phyloP scores from a whole-genome alignment of 257 asterid species.

The Nicotiana otophora region DNA sequence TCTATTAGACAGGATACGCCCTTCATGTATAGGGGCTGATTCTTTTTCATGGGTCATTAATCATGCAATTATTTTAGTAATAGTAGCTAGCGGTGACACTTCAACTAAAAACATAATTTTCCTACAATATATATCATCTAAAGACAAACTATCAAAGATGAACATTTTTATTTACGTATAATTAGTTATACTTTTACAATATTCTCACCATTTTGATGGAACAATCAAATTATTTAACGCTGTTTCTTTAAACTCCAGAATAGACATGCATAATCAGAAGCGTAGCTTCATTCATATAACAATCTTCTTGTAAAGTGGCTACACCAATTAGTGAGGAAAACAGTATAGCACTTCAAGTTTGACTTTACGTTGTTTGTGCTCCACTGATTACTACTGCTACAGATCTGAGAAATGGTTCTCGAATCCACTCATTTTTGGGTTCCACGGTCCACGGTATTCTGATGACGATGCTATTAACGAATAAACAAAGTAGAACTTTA shows the following conservation, averaged over 20 bases:
- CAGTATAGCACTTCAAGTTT: background rate
- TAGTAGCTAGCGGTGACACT: too few relatives aligned
- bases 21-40: too few relatives aligned
- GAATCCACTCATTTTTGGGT: background rate
- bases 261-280: background rate
- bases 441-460: background rate
- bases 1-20: too few relatives aligned
- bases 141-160: background rate
- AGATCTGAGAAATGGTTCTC: background rate
- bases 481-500: background rate
- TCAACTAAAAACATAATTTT: too few relatives aligned
- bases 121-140: too few relatives aligned
- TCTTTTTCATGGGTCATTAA: too few relatives aligned
- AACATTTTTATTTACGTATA: too few relatives aligned
- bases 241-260: background rate
- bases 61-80: too few relatives aligned
- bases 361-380: constrained; percentile 1
- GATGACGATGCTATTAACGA: background rate
- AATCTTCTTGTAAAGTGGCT: background rate
- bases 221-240: background rate
- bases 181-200: background rate
- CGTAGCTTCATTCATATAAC: background rate
- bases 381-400: background rate
- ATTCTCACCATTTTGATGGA: background rate
- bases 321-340: background rate